phyloP scores from a whole-genome alignment of 2,329 filamentous ascomycete species.

The Aspergillus pseudonomiae region DNA sequence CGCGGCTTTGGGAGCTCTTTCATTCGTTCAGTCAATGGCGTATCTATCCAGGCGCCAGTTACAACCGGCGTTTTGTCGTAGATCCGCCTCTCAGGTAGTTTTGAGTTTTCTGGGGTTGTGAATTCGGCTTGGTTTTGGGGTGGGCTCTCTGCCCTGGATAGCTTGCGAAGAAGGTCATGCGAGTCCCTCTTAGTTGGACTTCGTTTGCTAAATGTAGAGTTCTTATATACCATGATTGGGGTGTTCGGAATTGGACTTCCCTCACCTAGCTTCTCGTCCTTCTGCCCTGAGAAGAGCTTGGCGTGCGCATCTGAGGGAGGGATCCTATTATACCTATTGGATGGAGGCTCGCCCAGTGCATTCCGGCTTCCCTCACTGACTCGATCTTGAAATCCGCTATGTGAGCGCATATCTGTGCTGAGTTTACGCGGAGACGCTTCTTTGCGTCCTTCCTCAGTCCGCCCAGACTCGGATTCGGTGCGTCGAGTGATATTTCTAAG shows the following conservation, averaged over 20 bases:
- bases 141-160: conserved; percentile 44
- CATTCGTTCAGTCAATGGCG: conserved; percentile 45
- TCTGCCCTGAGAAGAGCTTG: conserved; percentile 18
- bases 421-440: conserved; percentile 24
- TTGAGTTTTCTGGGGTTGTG: conserved; percentile 39
- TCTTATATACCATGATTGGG: conserved; percentile 41
- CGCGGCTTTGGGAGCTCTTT: conserved; percentile 27
- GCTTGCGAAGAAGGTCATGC: conserved; percentile 45
- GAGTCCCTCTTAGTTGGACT: conserved; percentile 40
- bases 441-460: conserved; percentile 20
- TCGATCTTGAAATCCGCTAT: conserved; percentile 30
- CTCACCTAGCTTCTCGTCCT: conserved; percentile 18
- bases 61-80: conserved; percentile 50
- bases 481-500: conserved; percentile 34
- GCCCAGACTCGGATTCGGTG: conserved; percentile 22
- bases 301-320: conserved; percentile 19
- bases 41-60: conserved; percentile 52
- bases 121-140: conserved; percentile 29
- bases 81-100: conserved; percentile 32
- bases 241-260: conserved; percentile 42
- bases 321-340: conserved; percentile 16
- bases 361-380: conserved; percentile 25
- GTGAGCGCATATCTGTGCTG: conserved; percentile 33
- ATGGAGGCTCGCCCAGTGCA: conserved; percentile 25
- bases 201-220: conserved; percentile 32